A percentile compares a stretch with the other conserved stretches of the same genome.
Evolutionary conservation across 495 filamentous ascomycete species (phyloP).

Genomic region (Venustampulla echinocandica): DNA sequence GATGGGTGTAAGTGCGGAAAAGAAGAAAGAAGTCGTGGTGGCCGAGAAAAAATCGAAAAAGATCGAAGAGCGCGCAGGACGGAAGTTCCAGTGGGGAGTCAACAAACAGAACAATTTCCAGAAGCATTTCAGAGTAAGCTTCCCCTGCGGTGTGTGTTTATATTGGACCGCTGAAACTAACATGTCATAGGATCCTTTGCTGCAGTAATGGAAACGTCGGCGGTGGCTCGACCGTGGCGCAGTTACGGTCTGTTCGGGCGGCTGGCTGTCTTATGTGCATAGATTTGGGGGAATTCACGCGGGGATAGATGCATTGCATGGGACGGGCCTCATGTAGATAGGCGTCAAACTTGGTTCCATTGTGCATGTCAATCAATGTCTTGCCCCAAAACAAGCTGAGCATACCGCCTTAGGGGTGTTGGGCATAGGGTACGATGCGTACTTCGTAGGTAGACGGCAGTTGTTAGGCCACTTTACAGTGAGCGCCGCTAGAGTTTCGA

Average conservation of each 20-base stretch:
- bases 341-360: too few species aligned
- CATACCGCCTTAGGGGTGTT: too few species aligned
- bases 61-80: slow-evolving; percentile 49
- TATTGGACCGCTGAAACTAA: slow-evolving; percentile 11
- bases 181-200: slow-evolving; percentile 22
- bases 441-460: too few species aligned
- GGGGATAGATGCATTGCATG: not conserved
- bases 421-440: too few species aligned
- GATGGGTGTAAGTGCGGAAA: slow-evolving; percentile 60
- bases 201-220: slow-evolving; percentile 17
- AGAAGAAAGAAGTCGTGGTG: slow-evolving; percentile 54
- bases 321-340: not conserved
- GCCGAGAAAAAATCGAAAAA: slow-evolving; percentile 60
- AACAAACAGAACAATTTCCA: slow-evolving; percentile 60
- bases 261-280: not conserved
- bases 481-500: too few species aligned
- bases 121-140: slow-evolving; percentile 65
- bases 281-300: not conserved
- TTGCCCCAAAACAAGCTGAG: too few species aligned
- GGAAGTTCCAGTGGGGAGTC: slow-evolving; percentile 51
- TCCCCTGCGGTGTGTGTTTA: slow-evolving; percentile 12
- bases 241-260: not conserved
- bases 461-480: too few species aligned
- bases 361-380: too few species aligned
- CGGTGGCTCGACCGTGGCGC: not conserved